A percentile compares a stretch with the other conserved stretches of the same genome.
Evolutionary conservation across 1,284 basidiomycete genomes (phyloP).

Genomic region (Sanghuangporus baumii): DNA sequence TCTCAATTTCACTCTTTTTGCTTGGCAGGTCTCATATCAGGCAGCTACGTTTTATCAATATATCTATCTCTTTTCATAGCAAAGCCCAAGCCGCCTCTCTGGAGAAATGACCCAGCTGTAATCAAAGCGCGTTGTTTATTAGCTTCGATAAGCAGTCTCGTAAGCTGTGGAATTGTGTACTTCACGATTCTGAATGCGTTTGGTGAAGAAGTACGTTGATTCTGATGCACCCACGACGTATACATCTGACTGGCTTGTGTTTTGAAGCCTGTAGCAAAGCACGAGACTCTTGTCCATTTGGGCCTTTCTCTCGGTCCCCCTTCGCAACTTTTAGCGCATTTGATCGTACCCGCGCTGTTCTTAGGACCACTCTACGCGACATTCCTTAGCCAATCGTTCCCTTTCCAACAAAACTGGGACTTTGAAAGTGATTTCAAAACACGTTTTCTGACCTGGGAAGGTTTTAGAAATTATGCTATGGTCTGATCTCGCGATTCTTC

Average conservation of each 20-base stretch:
- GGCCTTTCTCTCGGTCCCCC: slow-evolving; percentile 24
- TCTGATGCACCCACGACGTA: slow-evolving; percentile 1
- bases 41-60: slow-evolving; percentile 12
- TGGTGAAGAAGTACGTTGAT: slow-evolving; percentile 28
- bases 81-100: slow-evolving; percentile 22
- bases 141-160: slow-evolving; percentile 49
- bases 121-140: slow-evolving; percentile 62
- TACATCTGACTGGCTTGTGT: slow-evolving; percentile 15
- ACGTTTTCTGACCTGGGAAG: slow-evolving; percentile 46
- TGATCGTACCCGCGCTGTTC: slow-evolving; percentile 78
- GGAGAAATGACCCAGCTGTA: slow-evolving; percentile 71
- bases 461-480: slow-evolving; percentile 72
- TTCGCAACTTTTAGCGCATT: slow-evolving; percentile 40
- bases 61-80: slow-evolving; percentile 13
- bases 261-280: slow-evolving; percentile 1
- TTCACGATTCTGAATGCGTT: slow-evolving; percentile 30
- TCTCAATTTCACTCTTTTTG: not conserved
- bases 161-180: slow-evolving; percentile 44
- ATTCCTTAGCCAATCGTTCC: slow-evolving; percentile 52
- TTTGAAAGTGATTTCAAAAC: slow-evolving; percentile 35
- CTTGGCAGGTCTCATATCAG: slow-evolving; percentile 4
- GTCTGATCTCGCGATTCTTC: slow-evolving; percentile 42
- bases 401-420: slow-evolving; percentile 55
- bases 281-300: slow-evolving; percentile 25
- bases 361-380: slow-evolving; percentile 74